Base-by-base conservation (phyloP, 192 early-diverging fungal species). In the Pecoramyces ruminantium region DNA sequence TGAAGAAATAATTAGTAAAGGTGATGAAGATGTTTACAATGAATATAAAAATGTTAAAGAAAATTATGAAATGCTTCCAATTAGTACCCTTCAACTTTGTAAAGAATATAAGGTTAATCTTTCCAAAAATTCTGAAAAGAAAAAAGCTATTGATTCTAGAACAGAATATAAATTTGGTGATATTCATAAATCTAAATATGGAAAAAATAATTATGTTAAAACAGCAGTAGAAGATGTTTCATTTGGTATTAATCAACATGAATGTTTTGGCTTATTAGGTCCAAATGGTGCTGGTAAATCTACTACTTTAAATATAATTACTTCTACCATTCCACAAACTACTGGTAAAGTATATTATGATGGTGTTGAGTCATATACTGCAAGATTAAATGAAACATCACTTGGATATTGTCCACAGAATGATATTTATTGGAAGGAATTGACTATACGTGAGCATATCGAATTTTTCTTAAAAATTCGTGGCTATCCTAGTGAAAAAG, bases 231-330 rank as follows among this genome's bases (percentile, higher is more conserved):
- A 80, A 29, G 79, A 80, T 34, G 21, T 80, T 29, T 34, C 29
- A 21, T 29, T 80, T 29, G 79, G 79, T 4, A 80, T 80, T 21
- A 77, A 80, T 29, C 15, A 18, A 18, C 29, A 77, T 77, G 79
- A 80, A 77, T 38, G 79, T 38, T 80, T 80, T n/a, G 79, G 79
- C 21, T 77, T 80, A 29, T 77, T 80, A 25, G 79, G 79, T 21
- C 79, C 29, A 21, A 38, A 29, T 29, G 79, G 79, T 42, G 42
- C 42, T 77, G 79, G 79, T 29, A 80, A 80, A 77, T 77, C 79
- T 21, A 29, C 42, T 0, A 80, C 34, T 4, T 42, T 80, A 29
- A 80, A 80, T 13, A 38, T 80, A 39, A 14, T 80, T 12, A 80
- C 79, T 21, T 29, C 29, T 12, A 42, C 42, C 6, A 34, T 38